Percentiles rank a stretch among this genome's conserved stretches.
These are phyloP conservation scores for Bromus sterilis DNA, from an alignment of 176 grass and related monocot genomes.

Conservation along the genomic window DNA sequence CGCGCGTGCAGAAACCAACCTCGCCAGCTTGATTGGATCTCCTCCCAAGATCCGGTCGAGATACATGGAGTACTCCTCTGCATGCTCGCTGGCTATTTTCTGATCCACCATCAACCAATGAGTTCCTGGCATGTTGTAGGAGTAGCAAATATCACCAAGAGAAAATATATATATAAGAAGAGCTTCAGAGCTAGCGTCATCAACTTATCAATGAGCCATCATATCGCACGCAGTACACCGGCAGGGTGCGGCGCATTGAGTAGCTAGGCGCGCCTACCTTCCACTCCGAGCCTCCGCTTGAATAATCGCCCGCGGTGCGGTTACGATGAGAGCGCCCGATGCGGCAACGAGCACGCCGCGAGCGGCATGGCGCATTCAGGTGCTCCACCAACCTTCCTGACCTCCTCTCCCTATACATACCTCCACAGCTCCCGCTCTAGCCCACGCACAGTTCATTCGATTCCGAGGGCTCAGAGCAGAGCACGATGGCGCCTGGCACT, in stretches of 20 bases:
- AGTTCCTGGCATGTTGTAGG: too few species aligned
- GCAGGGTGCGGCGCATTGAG: background rate
- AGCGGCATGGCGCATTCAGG: slow-evolving; percentile 1
- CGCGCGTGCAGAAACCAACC: too few species aligned
- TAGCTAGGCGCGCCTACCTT: background rate
- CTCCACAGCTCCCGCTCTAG: background rate
- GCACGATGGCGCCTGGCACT: background rate
- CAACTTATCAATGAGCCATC: too few species aligned
- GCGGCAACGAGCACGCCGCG: background rate
- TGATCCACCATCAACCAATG: too few species aligned
- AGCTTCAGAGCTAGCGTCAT: too few species aligned
- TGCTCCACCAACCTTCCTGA: slow-evolving; percentile 25
- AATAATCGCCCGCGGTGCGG: background rate
- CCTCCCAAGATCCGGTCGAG: too few species aligned
- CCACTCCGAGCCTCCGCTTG: background rate
- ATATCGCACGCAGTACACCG: background rate
- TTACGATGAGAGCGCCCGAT: background rate
- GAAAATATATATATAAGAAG: too few species aligned
- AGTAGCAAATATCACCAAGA: too few species aligned
- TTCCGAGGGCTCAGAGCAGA: background rate
- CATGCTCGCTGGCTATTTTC: too few species aligned
- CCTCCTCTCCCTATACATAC: slow-evolving; percentile 12
- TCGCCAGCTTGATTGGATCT: too few species aligned
- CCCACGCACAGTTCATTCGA: background rate
- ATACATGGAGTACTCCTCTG: too few species aligned